Evolutionary conservation across 192 early-diverging fungal species (phyloP).

Genomic region (Coemansia sp.): DNA sequence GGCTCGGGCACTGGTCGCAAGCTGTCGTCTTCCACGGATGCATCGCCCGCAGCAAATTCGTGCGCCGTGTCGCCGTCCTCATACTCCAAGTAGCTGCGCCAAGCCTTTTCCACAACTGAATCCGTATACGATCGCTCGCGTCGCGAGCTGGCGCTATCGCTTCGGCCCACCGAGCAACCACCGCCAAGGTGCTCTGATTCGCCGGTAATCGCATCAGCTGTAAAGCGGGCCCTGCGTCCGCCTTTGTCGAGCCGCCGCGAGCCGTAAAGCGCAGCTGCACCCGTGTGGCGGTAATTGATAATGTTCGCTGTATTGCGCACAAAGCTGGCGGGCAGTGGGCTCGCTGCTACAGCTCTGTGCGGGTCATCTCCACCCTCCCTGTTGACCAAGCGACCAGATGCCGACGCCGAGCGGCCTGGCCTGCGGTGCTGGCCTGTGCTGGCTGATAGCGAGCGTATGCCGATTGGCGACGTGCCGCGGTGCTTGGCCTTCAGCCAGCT

Average conservation of each 20-base stretch:
- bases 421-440: slow-evolving; percentile 10
- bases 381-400: background rate
- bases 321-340: background rate
- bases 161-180: slow-evolving; percentile 17
- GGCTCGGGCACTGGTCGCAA: slow-evolving; percentile 43
- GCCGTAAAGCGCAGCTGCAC: background rate
- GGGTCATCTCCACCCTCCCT: background rate
- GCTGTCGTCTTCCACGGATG: slow-evolving; percentile 1
- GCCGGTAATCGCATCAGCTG: background rate
- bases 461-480: slow-evolving; percentile 38
- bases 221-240: slow-evolving; percentile 2
- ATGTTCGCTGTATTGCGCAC: background rate
- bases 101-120: slow-evolving; percentile 43
- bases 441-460: slow-evolving; percentile 23
- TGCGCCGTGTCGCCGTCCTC: slow-evolving; percentile 32
- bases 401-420: background rate
- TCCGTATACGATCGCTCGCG: slow-evolving; percentile 55
- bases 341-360: background rate
- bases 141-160: slow-evolving; percentile 27
- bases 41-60: slow-evolving; percentile 16
- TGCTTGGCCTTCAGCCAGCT: slow-evolving; percentile 19
- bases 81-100: slow-evolving; percentile 45
- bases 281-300: background rate
- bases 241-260: background rate
- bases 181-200: background rate